These are phyloP conservation scores for Pythium sp. DNA, from an alignment of 352 stramenopile genomes.

Conservation along the genomic window DNA sequence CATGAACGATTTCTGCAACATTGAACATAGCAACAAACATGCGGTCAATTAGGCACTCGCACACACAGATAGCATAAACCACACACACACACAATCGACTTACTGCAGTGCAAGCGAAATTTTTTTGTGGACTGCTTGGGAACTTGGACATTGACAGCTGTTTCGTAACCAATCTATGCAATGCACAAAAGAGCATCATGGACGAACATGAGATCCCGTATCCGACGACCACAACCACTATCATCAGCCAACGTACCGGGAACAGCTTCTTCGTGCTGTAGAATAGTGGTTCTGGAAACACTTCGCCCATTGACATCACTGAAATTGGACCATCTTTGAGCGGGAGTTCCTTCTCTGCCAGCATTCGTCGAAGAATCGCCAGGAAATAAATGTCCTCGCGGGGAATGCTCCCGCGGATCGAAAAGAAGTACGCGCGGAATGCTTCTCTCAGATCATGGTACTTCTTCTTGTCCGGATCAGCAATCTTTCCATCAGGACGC, in stretches of 20 bases:
- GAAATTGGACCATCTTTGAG: constrained; percentile 71
- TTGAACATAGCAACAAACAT: neutral
- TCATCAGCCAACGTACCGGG: constrained; percentile 36
- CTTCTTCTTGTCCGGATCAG: constrained; percentile 35
- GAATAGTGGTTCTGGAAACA: constrained; percentile 63
- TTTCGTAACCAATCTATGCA: constrained; percentile 59
- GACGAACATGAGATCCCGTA: neutral
- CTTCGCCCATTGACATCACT: constrained; percentile 42
- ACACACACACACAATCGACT: constrained; percentile 8
- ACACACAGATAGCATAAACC: neutral
- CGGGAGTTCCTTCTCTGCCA: constrained; percentile 53
- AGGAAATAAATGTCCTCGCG: constrained; percentile 75
- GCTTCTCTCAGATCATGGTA: constrained; percentile 53
- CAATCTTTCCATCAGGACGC: constrained; percentile 39
- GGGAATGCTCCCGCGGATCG: constrained; percentile 34
- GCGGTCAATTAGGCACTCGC: neutral
- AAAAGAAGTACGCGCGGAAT: constrained; percentile 37
- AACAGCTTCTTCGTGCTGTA: constrained; percentile 80
- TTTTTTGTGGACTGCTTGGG: constrained; percentile 26
- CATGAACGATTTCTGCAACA: constrained; percentile 61
- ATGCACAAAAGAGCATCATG: constrained; percentile 8
- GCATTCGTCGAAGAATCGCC: constrained; percentile 49
- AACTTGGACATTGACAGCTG: constrained; percentile 50
- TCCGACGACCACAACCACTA: neutral
- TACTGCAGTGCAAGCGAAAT: constrained; percentile 58